phyloP scores from a whole-genome alignment of 768 basidiomycete species.

The Suillus paluster region DNA sequence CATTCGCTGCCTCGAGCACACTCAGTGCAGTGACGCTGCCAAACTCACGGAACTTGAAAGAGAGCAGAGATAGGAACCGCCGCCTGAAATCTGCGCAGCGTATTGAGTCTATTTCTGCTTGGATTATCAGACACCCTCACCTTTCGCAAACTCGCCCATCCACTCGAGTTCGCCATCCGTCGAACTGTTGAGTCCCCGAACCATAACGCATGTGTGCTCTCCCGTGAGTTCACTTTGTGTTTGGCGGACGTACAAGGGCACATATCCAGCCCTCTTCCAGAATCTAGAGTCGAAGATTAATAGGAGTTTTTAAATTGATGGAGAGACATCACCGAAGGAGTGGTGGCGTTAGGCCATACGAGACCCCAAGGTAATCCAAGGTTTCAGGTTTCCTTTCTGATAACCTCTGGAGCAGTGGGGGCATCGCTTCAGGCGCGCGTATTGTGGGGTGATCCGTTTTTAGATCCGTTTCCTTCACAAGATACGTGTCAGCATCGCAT shows the following conservation, averaged over 20 bases:
- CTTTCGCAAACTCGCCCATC: slow-evolving; percentile 88
- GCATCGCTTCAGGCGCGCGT: slow-evolving; percentile 79
- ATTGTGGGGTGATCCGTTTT: slow-evolving; percentile 80
- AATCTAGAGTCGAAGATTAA: slow-evolving; percentile 52
- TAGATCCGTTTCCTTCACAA: slow-evolving; percentile 51
- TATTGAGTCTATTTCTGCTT: neutral
- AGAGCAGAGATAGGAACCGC: slow-evolving; percentile 87
- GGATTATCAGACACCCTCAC: slow-evolving; percentile 37
- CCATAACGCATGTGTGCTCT: slow-evolving; percentile 96
- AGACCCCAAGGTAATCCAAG: slow-evolving; percentile 95
- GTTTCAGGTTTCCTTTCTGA: slow-evolving; percentile 88
- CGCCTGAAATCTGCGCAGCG: slow-evolving; percentile 79
- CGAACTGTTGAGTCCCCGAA: slow-evolving; percentile 78
- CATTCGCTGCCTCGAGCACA: slow-evolving; percentile 83
- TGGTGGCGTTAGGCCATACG: slow-evolving; percentile 89
- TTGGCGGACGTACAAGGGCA: slow-evolving; percentile 92
- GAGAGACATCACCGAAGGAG: slow-evolving; percentile 62
- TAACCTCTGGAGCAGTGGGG: slow-evolving; percentile 88
- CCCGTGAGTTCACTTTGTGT: slow-evolving; percentile 95
- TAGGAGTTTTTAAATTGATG: neutral
- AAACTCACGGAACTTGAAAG: slow-evolving; percentile 95
- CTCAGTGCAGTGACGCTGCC: slow-evolving; percentile 86
- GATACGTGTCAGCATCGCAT: neutral
- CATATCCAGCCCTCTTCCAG: slow-evolving; percentile 94
- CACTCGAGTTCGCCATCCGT: slow-evolving; percentile 70